phyloP scores from a whole-genome alignment of 441 rosid genomes.

The Populus trichocarpa region DNA sequence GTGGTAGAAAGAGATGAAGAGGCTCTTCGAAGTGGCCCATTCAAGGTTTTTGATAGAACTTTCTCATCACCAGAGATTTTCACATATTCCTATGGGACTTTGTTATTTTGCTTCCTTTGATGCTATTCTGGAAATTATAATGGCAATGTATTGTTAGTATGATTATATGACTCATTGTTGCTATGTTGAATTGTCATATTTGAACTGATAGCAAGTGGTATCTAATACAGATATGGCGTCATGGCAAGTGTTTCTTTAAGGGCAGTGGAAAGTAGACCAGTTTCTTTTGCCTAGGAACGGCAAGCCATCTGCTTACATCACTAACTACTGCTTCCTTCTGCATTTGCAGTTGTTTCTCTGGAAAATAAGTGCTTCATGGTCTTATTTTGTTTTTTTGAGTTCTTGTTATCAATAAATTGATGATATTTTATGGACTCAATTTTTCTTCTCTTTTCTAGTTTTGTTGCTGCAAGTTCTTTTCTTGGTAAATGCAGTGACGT shows the following conservation, averaged over 20 bases:
- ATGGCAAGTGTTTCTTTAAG: conserved; percentile 21
- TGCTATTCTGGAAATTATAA: conserved; percentile 20
- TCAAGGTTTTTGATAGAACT: conserved; percentile 28
- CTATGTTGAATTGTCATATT: conserved; percentile 1
- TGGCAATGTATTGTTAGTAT: conserved; percentile 21
- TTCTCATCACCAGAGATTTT: neutral
- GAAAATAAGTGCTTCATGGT: conserved; percentile 9
- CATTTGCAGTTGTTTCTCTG: conserved; percentile 9
- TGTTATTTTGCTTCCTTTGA: conserved; percentile 11
- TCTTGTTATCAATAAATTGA: neutral
- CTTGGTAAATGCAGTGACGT: neutral
- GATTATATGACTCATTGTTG: neutral
- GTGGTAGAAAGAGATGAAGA: conserved; percentile 89
- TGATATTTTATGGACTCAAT: neutral
- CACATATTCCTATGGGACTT: conserved; percentile 7
- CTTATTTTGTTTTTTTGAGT: neutral
- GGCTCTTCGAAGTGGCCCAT: conserved; percentile 13
- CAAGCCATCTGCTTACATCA: conserved; percentile 15
- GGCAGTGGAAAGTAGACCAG: conserved; percentile 13
- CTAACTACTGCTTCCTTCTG: conserved; percentile 2
- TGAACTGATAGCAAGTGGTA: conserved; percentile 27
- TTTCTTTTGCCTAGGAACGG: conserved; percentile 21
- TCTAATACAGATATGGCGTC: conserved; percentile 33
- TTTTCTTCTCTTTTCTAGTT: neutral
- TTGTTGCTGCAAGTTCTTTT: neutral